Percentiles rank a stretch among this genome's conserved stretches.
phyloP scores from a whole-genome alignment of 768 basidiomycete genomes.

The Lyophyllum shimeji region DNA sequence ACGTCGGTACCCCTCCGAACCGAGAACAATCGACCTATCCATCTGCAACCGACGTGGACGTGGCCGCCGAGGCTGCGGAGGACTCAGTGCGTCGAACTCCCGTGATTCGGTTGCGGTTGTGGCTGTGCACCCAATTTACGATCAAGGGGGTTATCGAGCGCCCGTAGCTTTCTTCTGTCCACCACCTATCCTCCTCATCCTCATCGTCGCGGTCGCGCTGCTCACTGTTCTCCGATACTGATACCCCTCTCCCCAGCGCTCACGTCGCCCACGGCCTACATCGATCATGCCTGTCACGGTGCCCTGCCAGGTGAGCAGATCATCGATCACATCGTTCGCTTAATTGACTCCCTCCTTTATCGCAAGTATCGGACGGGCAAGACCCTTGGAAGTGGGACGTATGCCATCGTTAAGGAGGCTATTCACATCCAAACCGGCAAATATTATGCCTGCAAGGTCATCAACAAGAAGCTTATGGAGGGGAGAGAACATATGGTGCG shows the following conservation, averaged over 20 bases:
- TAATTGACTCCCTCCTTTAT: slow-evolving; percentile 7
- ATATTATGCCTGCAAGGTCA: slow-evolving; percentile 99
- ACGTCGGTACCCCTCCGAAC: background rate
- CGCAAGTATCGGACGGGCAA: slow-evolving; percentile 82
- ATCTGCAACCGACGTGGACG: background rate
- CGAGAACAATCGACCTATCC: background rate
- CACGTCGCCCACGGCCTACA: slow-evolving; percentile 2
- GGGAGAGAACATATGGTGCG: slow-evolving; percentile 96
- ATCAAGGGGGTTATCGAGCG: slow-evolving; percentile 15
- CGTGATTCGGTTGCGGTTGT: slow-evolving; percentile 7
- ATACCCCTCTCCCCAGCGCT: slow-evolving; percentile 7
- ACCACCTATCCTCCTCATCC: background rate
- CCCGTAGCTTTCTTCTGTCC: background rate
- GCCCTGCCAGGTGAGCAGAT: slow-evolving; percentile 42
- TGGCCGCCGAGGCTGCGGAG: background rate
- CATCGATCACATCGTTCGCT: slow-evolving; percentile 10
- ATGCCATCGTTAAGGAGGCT: slow-evolving; percentile 94
- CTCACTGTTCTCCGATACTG: background rate
- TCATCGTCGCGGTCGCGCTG: background rate
- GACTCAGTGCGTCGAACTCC: slow-evolving; percentile 6
- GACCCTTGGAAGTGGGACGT: slow-evolving; percentile 89
- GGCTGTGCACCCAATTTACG: slow-evolving; percentile 17
- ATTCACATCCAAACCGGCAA: slow-evolving; percentile 89
- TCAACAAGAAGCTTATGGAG: slow-evolving; percentile 99
- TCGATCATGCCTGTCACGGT: slow-evolving; percentile 37